A percentile compares a stretch with the other conserved stretches of the same genome.
Evolutionary conservation across 2,329 filamentous ascomycete genomes (phyloP).

Genomic region (Stagonosporopsis tanaceti): DNA sequence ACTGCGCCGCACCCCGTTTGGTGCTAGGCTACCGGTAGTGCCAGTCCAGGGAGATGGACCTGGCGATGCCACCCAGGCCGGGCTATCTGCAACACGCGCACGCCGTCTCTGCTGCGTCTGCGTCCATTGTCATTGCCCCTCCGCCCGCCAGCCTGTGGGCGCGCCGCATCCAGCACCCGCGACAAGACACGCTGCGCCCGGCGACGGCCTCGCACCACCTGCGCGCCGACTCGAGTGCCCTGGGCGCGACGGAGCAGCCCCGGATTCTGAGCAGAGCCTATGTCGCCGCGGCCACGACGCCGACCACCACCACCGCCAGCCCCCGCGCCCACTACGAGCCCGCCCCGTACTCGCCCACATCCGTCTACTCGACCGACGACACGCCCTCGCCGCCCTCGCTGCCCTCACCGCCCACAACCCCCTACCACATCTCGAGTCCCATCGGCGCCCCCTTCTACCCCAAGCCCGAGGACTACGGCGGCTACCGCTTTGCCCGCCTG

Average conservation of each 20-base stretch:
- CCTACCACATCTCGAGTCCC: slow-evolving; percentile 29
- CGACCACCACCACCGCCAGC: background rate
- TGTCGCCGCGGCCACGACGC: background rate
- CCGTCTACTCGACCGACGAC: slow-evolving; percentile 4
- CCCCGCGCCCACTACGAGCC: background rate
- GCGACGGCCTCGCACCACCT: slow-evolving; percentile 4
- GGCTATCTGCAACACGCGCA: background rate
- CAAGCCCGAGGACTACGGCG: slow-evolving; percentile 30
- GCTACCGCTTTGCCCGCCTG: slow-evolving; percentile 22
- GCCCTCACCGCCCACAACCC: slow-evolving; percentile 13
- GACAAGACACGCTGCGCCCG: slow-evolving; percentile 10
- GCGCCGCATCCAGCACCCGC: slow-evolving; percentile 7
- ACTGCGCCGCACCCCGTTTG: background rate
- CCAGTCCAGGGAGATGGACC: slow-evolving; percentile 4
- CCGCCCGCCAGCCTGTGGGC: slow-evolving; percentile 19
- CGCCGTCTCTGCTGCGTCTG: slow-evolving; percentile 15
- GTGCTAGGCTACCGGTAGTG: background rate
- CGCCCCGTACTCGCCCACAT: slow-evolving; percentile 1
- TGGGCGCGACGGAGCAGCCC: slow-evolving; percentile 12
- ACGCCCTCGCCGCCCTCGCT: slow-evolving; percentile 17
- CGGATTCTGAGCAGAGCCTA: slow-evolving; percentile 20
- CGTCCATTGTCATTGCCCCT: slow-evolving; percentile 15
- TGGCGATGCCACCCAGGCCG: background rate
- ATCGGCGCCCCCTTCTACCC: slow-evolving; percentile 28
- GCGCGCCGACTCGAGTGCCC: slow-evolving; percentile 22